Percentiles rank a stretch among this genome's conserved stretches.
phyloP scores from a whole-genome alignment of 1,139 yeast species.

The Zygosaccharomyces pseudobailii region DNA sequence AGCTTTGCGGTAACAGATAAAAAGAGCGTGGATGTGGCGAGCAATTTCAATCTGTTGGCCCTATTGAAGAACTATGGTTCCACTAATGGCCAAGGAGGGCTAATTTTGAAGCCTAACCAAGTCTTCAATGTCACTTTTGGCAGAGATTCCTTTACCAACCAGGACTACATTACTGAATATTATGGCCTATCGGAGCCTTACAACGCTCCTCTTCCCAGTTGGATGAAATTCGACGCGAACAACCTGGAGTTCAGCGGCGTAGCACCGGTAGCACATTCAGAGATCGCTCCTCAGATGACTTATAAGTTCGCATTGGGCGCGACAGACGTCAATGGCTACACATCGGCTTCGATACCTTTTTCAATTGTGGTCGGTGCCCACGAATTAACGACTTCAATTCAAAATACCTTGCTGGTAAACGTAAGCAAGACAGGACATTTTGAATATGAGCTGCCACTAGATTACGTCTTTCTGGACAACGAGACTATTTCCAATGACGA shows the following conservation, averaged over 20 bases:
- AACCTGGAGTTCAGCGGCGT: constrained; percentile 74
- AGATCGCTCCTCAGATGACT: constrained; percentile 77
- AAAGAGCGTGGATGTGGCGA: constrained; percentile 43
- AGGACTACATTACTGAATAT: constrained; percentile 53
- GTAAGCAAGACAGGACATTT: constrained; percentile 61
- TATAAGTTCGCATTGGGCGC: constrained; percentile 76
- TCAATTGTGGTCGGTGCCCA: constrained; percentile 83
- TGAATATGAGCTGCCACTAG: constrained; percentile 55
- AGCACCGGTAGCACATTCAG: constrained; percentile 80
- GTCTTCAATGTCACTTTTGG: constrained; percentile 61
- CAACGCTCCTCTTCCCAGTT: constrained; percentile 84
- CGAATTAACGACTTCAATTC: constrained; percentile 56
- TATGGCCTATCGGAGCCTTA: constrained; percentile 69
- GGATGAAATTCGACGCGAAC: constrained; percentile 68
- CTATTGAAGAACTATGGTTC: constrained; percentile 54
- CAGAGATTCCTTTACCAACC: constrained; percentile 45
- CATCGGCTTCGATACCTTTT: constrained; percentile 70
- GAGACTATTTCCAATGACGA: constrained; percentile 43
- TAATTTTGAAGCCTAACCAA: constrained; percentile 69
- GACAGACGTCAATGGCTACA: constrained; percentile 68
- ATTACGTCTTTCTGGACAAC: constrained; percentile 58
- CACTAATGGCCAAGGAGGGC: constrained; percentile 69
- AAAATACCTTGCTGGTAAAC: constrained; percentile 49
- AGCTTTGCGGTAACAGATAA: constrained; percentile 54
- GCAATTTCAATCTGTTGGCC: constrained; percentile 40